Percentiles rank a stretch among this genome's conserved stretches.
phyloP scores from a whole-genome alignment of 192 early-diverging fungal species.

The Umbelopsis vinacea region DNA sequence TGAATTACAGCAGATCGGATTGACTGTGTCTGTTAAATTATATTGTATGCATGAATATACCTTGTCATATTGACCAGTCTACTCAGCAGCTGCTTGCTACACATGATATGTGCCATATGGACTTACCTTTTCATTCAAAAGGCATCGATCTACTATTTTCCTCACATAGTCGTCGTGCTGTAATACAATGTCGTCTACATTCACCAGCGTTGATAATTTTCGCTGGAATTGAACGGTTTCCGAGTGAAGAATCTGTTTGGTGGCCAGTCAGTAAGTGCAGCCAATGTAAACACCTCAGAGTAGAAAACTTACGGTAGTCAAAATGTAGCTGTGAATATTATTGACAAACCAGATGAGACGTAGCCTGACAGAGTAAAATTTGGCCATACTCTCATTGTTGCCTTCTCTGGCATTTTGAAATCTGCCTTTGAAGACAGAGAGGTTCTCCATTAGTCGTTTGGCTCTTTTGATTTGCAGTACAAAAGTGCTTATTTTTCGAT shows the following conservation, averaged over 20 bases:
- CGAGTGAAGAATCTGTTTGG: constrained; percentile 39
- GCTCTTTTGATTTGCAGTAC: constrained; percentile 43
- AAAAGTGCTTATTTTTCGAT: constrained; percentile 35
- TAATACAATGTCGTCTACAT: constrained; percentile 45
- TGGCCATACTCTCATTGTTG: constrained; percentile 15
- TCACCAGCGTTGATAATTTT: constrained; percentile 28
- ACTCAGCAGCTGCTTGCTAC: not conserved
- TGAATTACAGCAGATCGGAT: constrained; percentile 33
- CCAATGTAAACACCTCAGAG: not conserved
- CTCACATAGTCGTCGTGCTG: constrained; percentile 38
- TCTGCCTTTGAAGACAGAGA: constrained; percentile 32
- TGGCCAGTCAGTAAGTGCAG: not conserved
- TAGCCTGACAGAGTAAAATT: constrained; percentile 43
- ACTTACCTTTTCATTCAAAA: constrained; percentile 43
- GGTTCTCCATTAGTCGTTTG: constrained; percentile 42
- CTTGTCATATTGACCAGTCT: too few relatives aligned
- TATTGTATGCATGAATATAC: not conserved
- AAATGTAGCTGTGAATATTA: constrained; percentile 42
- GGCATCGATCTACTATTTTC: constrained; percentile 39
- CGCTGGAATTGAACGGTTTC: constrained; percentile 40
- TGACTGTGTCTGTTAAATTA: not conserved
- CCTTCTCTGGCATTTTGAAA: constrained; percentile 9
- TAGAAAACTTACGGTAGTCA: constrained; percentile 38
- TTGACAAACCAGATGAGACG: constrained; percentile 50
- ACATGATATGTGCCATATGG: not conserved